phyloP scores from a whole-genome alignment of 2,329 filamentous ascomycete genomes.

The Nemania sp. region DNA sequence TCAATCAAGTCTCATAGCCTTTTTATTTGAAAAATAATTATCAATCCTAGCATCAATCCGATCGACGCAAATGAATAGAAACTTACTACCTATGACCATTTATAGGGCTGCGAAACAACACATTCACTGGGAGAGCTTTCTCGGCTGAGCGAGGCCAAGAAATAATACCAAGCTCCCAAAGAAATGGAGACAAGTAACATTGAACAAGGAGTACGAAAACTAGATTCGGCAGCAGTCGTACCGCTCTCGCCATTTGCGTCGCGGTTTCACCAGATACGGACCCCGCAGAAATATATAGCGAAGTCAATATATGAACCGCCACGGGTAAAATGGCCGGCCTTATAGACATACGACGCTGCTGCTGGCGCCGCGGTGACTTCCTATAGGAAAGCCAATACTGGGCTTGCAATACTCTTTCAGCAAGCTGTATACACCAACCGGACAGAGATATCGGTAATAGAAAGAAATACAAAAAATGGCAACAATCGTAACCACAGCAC shows the following conservation, averaged over 20 bases:
- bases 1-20: too few relatives aligned
- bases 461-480: too few relatives aligned
- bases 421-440: not conserved
- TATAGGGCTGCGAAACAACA: too few relatives aligned
- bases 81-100: too few relatives aligned
- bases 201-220: not conserved
- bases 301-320: not conserved
- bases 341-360: not conserved
- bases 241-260: slow-evolving; percentile 10
- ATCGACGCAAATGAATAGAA: too few relatives aligned
- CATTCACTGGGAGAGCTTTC: not conserved
- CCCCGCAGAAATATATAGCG: slow-evolving; percentile 8
- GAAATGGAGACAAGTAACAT: not conserved
- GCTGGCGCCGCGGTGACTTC: not conserved
- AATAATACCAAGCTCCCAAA: not conserved
- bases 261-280: slow-evolving; percentile 16
- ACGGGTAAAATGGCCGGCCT: slow-evolving; percentile 22
- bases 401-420: not conserved
- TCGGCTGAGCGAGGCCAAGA: not conserved
- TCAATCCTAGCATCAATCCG: too few relatives aligned
- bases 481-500: slow-evolving; percentile 10
- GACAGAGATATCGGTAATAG: not conserved
- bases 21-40: too few relatives aligned
- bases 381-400: not conserved
- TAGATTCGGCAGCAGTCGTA: slow-evolving; percentile 7